Evolutionary conservation across 768 basidiomycete species (phyloP), one percentile per base, ranked within the genome.

Genomic region (Tulasnella sp.): DNA sequence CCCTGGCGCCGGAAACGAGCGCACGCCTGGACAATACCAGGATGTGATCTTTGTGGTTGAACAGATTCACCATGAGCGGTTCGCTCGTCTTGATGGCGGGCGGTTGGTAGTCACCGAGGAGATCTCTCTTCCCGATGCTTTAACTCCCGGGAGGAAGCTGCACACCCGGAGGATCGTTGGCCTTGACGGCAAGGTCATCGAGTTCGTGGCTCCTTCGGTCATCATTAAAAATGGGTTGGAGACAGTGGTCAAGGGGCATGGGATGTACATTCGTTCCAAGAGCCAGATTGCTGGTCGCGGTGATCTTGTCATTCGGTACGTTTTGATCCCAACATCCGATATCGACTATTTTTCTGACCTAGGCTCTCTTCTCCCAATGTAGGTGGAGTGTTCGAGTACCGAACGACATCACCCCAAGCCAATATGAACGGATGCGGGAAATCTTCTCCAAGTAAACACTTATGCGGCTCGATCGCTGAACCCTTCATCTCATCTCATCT

Each of bases 21-120:
- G 77, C 58, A 73, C 74, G 62, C 76, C 78, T 58, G 78, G 80
- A 11, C 69, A 73, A 10, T 77, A 78, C 53, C 84, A 86, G 64
- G 83, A 86, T 56, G 76, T 86, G 54, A 78, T 81, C 19, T 86
- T 86, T 65, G 69, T 85, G 51, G 72, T 86, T 29, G 80, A 83
- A 64, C 79, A 84, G 66, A 70, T 75, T 21, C 74, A 76, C 47
- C 82, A 85, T 64, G 73, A 79, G 45, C 74, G 77, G 32, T 85
- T 85, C 67, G 71, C 73, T 15, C 74, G 85, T 58, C 29, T 51
- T 19, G 70, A 77, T 15, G 76, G 77, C 42, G 77, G 84, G 61
- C 80, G 85, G 64, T 70, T 86, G 24, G 70, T 80, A 53, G 63
- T 80, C 66, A 75, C 79, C 42, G 73, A 83, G 45, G 76, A 77